These are phyloP conservation scores for Mycocentrospora acerina DNA, from an alignment of 2,329 filamentous ascomycete genomes.

Conservation along the genomic window DNA sequence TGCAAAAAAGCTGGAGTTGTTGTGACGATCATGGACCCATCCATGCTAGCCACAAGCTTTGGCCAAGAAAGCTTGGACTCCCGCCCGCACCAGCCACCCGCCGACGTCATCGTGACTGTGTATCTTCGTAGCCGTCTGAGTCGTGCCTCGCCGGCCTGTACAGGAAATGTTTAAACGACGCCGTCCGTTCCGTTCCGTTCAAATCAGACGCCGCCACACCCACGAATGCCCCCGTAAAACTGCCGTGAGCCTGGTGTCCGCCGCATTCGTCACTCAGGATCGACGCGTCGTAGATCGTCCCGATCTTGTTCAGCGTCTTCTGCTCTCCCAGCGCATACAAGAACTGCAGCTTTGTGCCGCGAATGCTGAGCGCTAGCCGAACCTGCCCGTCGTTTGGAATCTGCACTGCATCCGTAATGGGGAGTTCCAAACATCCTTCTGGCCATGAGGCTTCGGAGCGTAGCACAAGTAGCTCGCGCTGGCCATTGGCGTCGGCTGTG, in stretches of 20 bases:
- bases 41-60: not conserved
- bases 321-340: conserved; percentile 55
- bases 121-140: conserved; percentile 38
- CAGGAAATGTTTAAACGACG: conserved; percentile 35
- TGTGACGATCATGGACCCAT: conserved; percentile 1
- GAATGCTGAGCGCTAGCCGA: conserved; percentile 53
- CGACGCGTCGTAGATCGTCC: conserved; percentile 59
- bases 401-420: conserved; percentile 46
- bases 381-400: conserved; percentile 60
- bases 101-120: too few species aligned
- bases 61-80: not conserved
- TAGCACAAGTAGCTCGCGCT: conserved; percentile 60
- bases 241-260: conserved; percentile 61
- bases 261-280: conserved; percentile 65
- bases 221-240: conserved; percentile 60
- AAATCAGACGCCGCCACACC: conserved; percentile 38
- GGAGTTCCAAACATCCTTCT: conserved; percentile 49
- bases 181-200: conserved; percentile 29
- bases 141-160: conserved; percentile 33
- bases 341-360: conserved; percentile 58
- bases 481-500: conserved; percentile 57
- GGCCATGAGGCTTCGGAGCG: conserved; percentile 60
- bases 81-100: too few species aligned
- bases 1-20: not conserved
- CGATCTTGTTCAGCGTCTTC: conserved; percentile 50